These are phyloP conservation scores for Macroventuria anomochaeta DNA, from an alignment of 2,329 filamentous ascomycete genomes.

Conservation along the genomic window DNA sequence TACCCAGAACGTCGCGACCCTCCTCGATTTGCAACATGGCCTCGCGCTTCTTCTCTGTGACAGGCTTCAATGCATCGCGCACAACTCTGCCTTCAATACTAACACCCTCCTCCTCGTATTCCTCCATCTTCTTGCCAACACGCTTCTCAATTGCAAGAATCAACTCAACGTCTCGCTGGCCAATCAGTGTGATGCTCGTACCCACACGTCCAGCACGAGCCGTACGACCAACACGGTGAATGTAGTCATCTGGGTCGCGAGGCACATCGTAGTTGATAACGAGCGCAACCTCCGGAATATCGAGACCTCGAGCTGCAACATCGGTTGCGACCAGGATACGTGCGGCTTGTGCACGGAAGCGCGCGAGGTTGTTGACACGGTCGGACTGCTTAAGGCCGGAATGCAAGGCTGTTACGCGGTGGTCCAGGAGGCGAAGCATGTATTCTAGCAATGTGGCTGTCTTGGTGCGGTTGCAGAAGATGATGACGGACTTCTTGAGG, in stretches of 20 bases:
- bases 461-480: slow-evolving; percentile 91
- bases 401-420: slow-evolving; percentile 91
- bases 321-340: slow-evolving; percentile 93
- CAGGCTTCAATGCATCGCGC: slow-evolving; percentile 82
- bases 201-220: slow-evolving; percentile 87
- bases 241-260: slow-evolving; percentile 95
- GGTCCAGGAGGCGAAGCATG: slow-evolving; percentile 80
- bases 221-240: slow-evolving; percentile 94
- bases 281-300: slow-evolving; percentile 88
- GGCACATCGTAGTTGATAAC: slow-evolving; percentile 97
- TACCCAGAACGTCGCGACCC: slow-evolving; percentile 88
- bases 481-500: slow-evolving; percentile 76
- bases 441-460: slow-evolving; percentile 92
- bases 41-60: slow-evolving; percentile 95
- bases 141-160: slow-evolving; percentile 88
- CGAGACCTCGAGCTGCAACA: slow-evolving; percentile 90
- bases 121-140: slow-evolving; percentile 79
- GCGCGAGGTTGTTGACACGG: slow-evolving; percentile 83
- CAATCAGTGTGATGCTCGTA: slow-evolving; percentile 84
- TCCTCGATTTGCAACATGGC: slow-evolving; percentile 91
- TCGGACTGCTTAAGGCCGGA: slow-evolving; percentile 85
- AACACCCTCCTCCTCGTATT: slow-evolving; percentile 88
- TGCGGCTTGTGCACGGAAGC: slow-evolving; percentile 88
- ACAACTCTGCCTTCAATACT: slow-evolving; percentile 92
- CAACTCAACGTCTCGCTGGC: slow-evolving; percentile 89